Base-by-base conservation (phyloP, 805 yeast species). In the Myxozyma lipomycoides region DNA sequence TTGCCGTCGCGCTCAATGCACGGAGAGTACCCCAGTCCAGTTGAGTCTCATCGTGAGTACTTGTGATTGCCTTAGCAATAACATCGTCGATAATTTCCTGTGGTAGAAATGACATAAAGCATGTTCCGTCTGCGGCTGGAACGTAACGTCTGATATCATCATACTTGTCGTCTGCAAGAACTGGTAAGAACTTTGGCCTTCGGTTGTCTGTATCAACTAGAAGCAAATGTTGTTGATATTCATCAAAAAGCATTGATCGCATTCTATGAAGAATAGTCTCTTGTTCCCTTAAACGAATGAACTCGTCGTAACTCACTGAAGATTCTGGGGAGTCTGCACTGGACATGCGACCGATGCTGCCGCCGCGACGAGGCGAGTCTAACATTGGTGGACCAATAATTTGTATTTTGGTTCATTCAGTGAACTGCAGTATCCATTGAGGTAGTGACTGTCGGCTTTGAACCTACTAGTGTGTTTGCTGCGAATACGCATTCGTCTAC, bases 41-140 rank as follows among this genome's bases (percentile, higher is more conserved):
- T 34, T 48, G 43, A 7, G 49, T 32, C 34, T 43, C 43, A 26
- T 35, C 34, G 9, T 52, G 22, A 46, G 34, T 9, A 12, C 28
- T 15, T 30, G 44, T 32, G 38, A 52, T 46, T 38, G 42, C 19
- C 28, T 52, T 42, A 24, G 41, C 25, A 34, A 52, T 45, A 17
- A 52, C 26, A 15, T 12, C 42, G 18, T 45, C 38, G 21, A 52
- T n/a, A n/a, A 52, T 28, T 45, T 52, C 57, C 4, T 30, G 24
- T 10, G 57, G 57, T 25, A 52, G 36, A 21, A 39, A 41, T 28
- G 37, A 17, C 17, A 52, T 50, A 4, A 30, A 42, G 3, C 48
- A 52, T 3, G 32, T 19, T 6, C 57, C 57, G 30, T 52, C 45
- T 5, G 42, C 39, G n/a, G 50, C 45, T 6, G 57, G 56, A 7